Evolutionary conservation across 2,329 filamentous ascomycete genomes (phyloP), one percentile per base, ranked within the genome.

Genomic region (Fusarium pseudoanthophilum): DNA sequence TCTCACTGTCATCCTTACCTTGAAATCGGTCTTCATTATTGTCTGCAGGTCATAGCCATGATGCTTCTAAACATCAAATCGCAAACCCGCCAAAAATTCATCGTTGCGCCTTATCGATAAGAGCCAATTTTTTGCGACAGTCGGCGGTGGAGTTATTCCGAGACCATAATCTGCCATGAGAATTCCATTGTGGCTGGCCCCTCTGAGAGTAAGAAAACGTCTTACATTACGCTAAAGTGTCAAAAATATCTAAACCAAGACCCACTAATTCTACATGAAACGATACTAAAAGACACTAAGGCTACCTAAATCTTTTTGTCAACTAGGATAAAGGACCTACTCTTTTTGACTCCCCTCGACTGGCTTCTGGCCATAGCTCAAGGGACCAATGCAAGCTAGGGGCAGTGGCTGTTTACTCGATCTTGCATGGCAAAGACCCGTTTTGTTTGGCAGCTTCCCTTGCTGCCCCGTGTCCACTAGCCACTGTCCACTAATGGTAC

Each of bases 1-100:
- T 34, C 58, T 28, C 13, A 43, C 42, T 42, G 46, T n/a, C 15
- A 60, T 67, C 66, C 83, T 72, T 84, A 97, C 95, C 91, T 96
- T 97, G 84, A 98, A 99, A 85, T 98, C 95, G 76, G 95, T 98
- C 93, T 98, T 99, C 96, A 99, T 99, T 82, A 84, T 91, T 82
- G 84, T 91, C 82, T 83, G 75, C 76, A 78, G 78, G 78, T 80
- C 81, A 83, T 82, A 72, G 78, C 81, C 82, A 83, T 83, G 73
- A 78, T 80, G 67, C 63, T 75, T 71, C 65, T 72, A 59, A 64
- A 58, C 69, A 75, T 58, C 62, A 70, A 77, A 71, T 75, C 72
- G 73, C 66, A 75, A 62, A 61, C 72, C 73, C 24, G 61, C 68
- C 77, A 82, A 82, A 74, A 81, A 79, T 77, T 78, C 74, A 69